Evolutionary conservation across 2,329 filamentous ascomycete species (phyloP), one percentile per base, ranked within the genome.

Genomic region (Fusarium gaditjirri): DNA sequence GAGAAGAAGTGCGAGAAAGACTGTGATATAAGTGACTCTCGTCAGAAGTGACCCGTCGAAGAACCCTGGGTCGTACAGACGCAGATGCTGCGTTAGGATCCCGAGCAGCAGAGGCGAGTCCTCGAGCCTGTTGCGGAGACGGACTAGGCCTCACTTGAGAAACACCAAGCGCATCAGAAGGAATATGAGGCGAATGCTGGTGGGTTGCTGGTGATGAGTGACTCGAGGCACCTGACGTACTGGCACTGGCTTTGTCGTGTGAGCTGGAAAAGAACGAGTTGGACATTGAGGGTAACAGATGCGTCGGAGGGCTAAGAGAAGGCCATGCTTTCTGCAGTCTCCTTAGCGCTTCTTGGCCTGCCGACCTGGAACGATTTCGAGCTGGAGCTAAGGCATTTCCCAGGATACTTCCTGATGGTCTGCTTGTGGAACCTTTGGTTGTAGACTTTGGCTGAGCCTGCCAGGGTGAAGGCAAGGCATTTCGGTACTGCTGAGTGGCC

Each of bases 21-120:
- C 89, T 91, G 73, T 93, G 90, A 74, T 92, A 92, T 21, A 96
- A 86, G 67, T 97, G 82, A 9, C 93, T 96, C 65, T 94, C 92
- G 78, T 97, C 93, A 25, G 81, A 83, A 12, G 81, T 83, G 16
- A 79, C 80, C 61, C 76, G 79, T 38, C 76, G 80, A 39, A 79
- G 76, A 47, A 74, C 62, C n/a, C 61, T 75, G 41, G 77, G 78
- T 14, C 79, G 76, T 13, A 62, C 54, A 23, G 69, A 53, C 19
- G 73, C n/a, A 14, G 44, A 52, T 23, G 75, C 42, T 12, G 44
- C 27, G 19, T 61, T 50, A 6, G 57, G 27, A 41, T 35, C 23
- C n/a, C 13, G 43, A 41, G 42, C 23, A 36, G 41, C 16, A 29
- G 71, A 70, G 47, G 56, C 54, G 29, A 63, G 47, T 23, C 44